Conservation (phyloP, 225 moss, liverwort and hornwort genomes). For the Neckera pumila region DNA sequence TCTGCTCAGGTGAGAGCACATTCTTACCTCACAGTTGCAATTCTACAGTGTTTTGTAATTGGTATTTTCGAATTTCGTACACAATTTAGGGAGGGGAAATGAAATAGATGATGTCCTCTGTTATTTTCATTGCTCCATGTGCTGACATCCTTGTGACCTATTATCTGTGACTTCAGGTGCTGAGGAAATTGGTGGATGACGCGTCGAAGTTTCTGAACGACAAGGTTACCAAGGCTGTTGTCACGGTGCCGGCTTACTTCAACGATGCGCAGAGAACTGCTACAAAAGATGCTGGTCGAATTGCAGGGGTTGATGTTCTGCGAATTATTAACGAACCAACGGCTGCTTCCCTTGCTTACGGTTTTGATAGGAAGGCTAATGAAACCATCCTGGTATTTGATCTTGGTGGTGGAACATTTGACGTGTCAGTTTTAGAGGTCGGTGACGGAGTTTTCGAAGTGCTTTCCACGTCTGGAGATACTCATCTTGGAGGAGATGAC, state of each 20-base stretch:
- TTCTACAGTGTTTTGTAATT: too few species aligned
- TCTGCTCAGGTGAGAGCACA: constrained; percentile 65
- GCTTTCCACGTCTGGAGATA: constrained; percentile 57
- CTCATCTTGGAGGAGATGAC: constrained; percentile 56
- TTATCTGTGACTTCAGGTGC: constrained; percentile 22
- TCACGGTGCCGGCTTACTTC: constrained; percentile 94
- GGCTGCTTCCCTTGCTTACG: constrained; percentile 57
- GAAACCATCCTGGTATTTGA: constrained; percentile 58
- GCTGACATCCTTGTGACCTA: background rate
- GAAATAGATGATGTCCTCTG: background rate
- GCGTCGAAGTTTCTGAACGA: constrained; percentile 96
- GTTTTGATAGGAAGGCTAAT: constrained; percentile 54
- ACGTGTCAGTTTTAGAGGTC: constrained; percentile 53
- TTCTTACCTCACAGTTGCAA: background rate
- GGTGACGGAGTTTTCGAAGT: constrained; percentile 63
- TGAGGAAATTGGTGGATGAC: constrained; percentile 85
- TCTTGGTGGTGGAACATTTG: constrained; percentile 55
- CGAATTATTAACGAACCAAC: constrained; percentile 61
- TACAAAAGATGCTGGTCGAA: constrained; percentile 89
- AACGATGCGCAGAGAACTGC: constrained; percentile 90
- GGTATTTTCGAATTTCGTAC: too few species aligned
- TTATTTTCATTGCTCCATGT: background rate
- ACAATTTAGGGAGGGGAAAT: background rate
- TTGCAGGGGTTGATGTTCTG: constrained; percentile 56
- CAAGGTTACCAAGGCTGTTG: constrained; percentile 82